These are phyloP conservation scores for Moesziomyces aphidis DNA, from an alignment of 1,284 basidiomycete species.

Conservation along the genomic window DNA sequence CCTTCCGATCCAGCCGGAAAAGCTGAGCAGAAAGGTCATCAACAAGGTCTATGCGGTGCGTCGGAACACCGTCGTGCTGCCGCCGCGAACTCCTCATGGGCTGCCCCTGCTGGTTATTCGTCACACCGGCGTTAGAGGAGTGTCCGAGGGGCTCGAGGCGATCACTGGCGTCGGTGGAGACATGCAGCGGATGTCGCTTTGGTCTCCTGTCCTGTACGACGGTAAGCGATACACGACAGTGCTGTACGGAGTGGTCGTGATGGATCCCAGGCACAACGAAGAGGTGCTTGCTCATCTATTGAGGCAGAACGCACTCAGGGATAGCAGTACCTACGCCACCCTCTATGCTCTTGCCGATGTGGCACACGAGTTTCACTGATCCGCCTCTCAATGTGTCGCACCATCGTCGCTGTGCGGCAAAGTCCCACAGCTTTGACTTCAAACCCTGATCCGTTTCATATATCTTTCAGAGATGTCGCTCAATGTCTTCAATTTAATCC, in stretches of 20 bases:
- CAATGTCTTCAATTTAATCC: too few relatives aligned
- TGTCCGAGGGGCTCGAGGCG: background rate
- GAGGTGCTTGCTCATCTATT: background rate
- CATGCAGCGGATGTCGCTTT: conserved; percentile 1
- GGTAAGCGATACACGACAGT: background rate
- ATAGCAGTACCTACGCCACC: too few relatives aligned
- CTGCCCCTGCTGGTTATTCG: conserved; percentile 1
- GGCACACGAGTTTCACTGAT: too few relatives aligned
- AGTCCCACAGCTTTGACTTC: too few relatives aligned
- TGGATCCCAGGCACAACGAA: background rate
- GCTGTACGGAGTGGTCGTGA: background rate
- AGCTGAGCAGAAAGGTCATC: background rate
- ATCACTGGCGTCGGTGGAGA: background rate
- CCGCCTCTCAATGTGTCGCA: too few relatives aligned
- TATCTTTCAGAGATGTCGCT: too few relatives aligned
- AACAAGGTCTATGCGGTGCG: too few relatives aligned
- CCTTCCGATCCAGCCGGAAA: background rate
- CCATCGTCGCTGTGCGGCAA: background rate
- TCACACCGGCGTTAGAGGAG: background rate
- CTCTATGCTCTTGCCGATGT: too few relatives aligned
- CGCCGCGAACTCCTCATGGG: background rate
- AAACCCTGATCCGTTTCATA: too few relatives aligned
- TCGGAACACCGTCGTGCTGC: background rate
- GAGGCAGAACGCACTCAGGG: too few relatives aligned
- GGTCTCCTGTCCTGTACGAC: conserved; percentile 7